phyloP scores from a whole-genome alignment of 202 grass and related monocot species.

The Panicum virgatum region DNA sequence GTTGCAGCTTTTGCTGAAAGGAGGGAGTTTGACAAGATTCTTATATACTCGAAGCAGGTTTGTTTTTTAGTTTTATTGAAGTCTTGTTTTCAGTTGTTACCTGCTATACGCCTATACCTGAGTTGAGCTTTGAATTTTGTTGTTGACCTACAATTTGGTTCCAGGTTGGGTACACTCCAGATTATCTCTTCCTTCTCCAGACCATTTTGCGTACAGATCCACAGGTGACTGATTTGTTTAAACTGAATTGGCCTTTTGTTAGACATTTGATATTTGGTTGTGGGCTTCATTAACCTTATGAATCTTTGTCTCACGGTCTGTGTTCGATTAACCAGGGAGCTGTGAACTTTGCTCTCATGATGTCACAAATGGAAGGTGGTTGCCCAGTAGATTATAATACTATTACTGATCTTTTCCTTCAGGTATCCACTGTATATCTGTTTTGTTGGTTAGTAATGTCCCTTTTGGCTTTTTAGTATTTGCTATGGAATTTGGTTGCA shows the following conservation, averaged over 20 bases:
- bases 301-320: constrained; percentile 5
- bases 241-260: background rate
- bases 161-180: constrained; percentile 89
- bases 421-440: constrained; percentile 48
- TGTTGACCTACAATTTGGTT: constrained; percentile 26
- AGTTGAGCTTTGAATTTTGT: constrained; percentile 33
- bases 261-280: constrained; percentile 3
- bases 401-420: constrained; percentile 95
- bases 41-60: constrained; percentile 98
- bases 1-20: constrained; percentile 98
- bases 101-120: constrained; percentile 20
- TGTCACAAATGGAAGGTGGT: constrained; percentile 97
- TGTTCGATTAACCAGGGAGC: constrained; percentile 49
- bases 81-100: constrained; percentile 32
- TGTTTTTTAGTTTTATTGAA: constrained; percentile 23
- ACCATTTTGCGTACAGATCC: constrained; percentile 91
- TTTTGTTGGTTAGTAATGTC: constrained; percentile 18
- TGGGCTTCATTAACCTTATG: background rate
- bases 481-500: constrained; percentile 14
- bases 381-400: constrained; percentile 91
- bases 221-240: constrained; percentile 59
- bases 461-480: background rate
- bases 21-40: constrained; percentile 96
- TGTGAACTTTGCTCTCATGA: constrained; percentile 86
- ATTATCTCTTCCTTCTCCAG: constrained; percentile 97